These are phyloP conservation scores for Kodamaea hsintzibuensis DNA, from an alignment of 805 yeast genomes.

Conservation along the genomic window DNA sequence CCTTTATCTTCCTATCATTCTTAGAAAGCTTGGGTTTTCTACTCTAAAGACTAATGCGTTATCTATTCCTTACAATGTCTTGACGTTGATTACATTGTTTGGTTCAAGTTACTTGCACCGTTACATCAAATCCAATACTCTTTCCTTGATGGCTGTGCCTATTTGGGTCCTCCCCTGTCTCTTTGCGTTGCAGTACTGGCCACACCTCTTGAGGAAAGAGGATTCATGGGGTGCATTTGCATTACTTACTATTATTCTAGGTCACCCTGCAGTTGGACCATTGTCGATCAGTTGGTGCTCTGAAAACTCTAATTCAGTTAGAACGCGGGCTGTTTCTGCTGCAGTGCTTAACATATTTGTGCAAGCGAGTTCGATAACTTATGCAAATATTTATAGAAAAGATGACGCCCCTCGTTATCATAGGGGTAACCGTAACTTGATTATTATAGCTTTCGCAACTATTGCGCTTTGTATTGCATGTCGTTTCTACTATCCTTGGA, in stretches of 20 bases:
- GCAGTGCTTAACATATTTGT: constrained; percentile 66
- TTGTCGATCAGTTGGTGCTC: constrained; percentile 63
- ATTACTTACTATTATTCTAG: constrained; percentile 37
- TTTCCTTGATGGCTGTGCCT: constrained; percentile 14
- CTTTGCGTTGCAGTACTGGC: constrained; percentile 40
- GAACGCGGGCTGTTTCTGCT: constrained; percentile 63
- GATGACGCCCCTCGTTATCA: constrained; percentile 62
- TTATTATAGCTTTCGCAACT: constrained; percentile 36
- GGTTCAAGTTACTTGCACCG: constrained; percentile 24
- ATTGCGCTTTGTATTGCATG: constrained; percentile 30
- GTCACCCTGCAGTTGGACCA: constrained; percentile 50
- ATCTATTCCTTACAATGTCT: constrained; percentile 49
- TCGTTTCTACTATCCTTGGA: constrained; percentile 39
- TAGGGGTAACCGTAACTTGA: constrained; percentile 52
- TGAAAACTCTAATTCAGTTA: constrained; percentile 58
- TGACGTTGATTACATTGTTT: constrained; percentile 22
- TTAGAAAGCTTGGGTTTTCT: constrained; percentile 45
- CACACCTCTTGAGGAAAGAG: constrained; percentile 32
- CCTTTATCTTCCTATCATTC: constrained; percentile 13
- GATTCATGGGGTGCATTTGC: constrained; percentile 45
- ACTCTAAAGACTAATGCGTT: constrained; percentile 54
- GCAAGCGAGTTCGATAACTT: constrained; percentile 56
- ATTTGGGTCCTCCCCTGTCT: constrained; percentile 21
- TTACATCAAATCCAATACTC: constrained; percentile 21
- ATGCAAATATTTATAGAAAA: constrained; percentile 55